These are phyloP conservation scores for Prunella vulgaris DNA, from an alignment of 257 asterid genomes.

Conservation along the genomic window DNA sequence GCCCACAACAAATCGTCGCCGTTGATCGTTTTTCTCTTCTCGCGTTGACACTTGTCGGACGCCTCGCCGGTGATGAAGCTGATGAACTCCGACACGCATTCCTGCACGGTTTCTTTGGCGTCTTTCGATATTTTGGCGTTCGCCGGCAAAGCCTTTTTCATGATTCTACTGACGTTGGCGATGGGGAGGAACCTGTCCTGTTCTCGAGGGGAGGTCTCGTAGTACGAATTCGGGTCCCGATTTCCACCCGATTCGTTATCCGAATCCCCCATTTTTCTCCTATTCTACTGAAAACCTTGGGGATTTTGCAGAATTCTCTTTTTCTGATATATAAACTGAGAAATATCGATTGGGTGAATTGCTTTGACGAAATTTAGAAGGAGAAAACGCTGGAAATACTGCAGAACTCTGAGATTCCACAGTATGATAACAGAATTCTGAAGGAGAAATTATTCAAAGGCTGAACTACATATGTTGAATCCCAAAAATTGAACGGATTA, in stretches of 20 bases:
- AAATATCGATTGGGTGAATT: too few species aligned
- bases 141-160: constrained; percentile 67
- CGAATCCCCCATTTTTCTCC: constrained; percentile 59
- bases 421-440: background rate
- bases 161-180: constrained; percentile 64
- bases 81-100: constrained; percentile 70
- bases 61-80: constrained; percentile 75
- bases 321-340: background rate
- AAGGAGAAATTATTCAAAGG: background rate
- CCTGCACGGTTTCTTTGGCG: constrained; percentile 68
- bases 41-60: constrained; percentile 65
- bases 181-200: constrained; percentile 69
- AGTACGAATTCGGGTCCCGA: constrained; percentile 35
- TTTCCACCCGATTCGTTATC: constrained; percentile 85
- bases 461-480: too few species aligned
- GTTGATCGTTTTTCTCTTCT: constrained; percentile 63
- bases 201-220: constrained; percentile 47
- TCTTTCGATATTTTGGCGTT: constrained; percentile 68
- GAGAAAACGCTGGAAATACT: background rate
- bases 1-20: constrained; percentile 71
- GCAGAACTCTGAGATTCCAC: background rate
- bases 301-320: background rate
- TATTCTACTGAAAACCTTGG: background rate
- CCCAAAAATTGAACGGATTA: background rate
- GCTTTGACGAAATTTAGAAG: background rate